Evolutionary conservation across 2,329 filamentous ascomycete species (phyloP), one percentile per base, ranked within the genome.

Genomic region (Stachybotrys chartarum): DNA sequence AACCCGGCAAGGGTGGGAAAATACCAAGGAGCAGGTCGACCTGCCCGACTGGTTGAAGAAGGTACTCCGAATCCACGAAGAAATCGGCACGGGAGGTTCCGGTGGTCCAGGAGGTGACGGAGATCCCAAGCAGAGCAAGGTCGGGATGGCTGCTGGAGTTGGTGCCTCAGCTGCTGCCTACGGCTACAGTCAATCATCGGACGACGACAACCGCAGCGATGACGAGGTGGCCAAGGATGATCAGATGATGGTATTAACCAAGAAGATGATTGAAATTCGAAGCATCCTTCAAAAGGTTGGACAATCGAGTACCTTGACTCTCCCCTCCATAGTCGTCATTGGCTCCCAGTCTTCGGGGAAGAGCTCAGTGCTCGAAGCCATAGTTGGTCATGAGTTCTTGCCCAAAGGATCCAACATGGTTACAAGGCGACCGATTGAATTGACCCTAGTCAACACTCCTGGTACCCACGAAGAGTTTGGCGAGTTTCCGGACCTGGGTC

Each of bases 361-460:
- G 76, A 97, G 93, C 67, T 99, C 94, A 1, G 94, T 99, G 1
- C 72, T 99, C 51, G 94, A 99, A 71, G 90, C 94, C 18, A 96
- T 99, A 58, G 95, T 99, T 54, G 95, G 94, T 6, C 94, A 99
- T 67, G 94, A 99, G 65, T 99, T 99, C 63, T 75, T 99, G 50
- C 95, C 94, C 6, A 99, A 99, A 72, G 94, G 94, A n/a, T 86
- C 87, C 47, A 99, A 99, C 66, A 99, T 99, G 94, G 94, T 99
- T 52, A 99, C 94, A 8, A 83, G 95, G 46, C 81, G 94, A 57
- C 94, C 94, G 0, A 99, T 99, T 68, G 94, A 99, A 72, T 80
- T 99, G 55, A 99, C 94, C 0, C 81, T 99, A 6, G 86, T 99
- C 72, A 97, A 99, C 72, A 97, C 93, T 0, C 93, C 93, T 0